phyloP scores from a whole-genome alignment of 192 early-diverging fungal species.

The Rhizophagus sp. region DNA sequence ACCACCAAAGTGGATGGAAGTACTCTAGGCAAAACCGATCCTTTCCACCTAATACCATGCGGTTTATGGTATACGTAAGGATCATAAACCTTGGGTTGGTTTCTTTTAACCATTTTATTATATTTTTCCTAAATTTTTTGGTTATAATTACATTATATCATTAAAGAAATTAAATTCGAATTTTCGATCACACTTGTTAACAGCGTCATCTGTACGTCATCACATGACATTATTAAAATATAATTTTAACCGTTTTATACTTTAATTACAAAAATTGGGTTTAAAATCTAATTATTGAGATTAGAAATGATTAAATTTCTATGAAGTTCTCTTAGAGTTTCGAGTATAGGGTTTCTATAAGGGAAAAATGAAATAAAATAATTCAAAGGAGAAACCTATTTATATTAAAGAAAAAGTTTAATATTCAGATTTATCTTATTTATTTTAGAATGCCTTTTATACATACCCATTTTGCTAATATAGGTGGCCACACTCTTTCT shows the following conservation, averaged over 20 bases:
- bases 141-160: too few species aligned
- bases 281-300: too few species aligned
- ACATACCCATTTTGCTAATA: conserved; percentile 55
- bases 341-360: conserved; percentile 43
- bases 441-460: neutral
- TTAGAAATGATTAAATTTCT: conserved; percentile 32
- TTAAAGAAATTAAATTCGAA: too few species aligned
- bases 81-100: neutral
- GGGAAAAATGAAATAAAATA: conserved; percentile 59
- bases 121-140: too few species aligned
- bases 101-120: too few species aligned
- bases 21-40: neutral
- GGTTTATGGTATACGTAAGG: neutral
- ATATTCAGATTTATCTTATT: neutral
- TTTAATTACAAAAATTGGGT: too few species aligned
- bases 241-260: too few species aligned
- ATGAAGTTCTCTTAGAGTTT: conserved; percentile 44
- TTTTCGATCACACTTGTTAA: too few species aligned
- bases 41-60: conserved; percentile 7
- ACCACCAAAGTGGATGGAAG: neutral
- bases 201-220: too few species aligned
- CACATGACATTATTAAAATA: too few species aligned
- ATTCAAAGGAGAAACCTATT: conserved; percentile 42
- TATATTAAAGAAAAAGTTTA: conserved; percentile 1
- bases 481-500: conserved; percentile 47